Conservation (phyloP, 179 eudicot genomes). For the Patellifolia procumbens region DNA sequence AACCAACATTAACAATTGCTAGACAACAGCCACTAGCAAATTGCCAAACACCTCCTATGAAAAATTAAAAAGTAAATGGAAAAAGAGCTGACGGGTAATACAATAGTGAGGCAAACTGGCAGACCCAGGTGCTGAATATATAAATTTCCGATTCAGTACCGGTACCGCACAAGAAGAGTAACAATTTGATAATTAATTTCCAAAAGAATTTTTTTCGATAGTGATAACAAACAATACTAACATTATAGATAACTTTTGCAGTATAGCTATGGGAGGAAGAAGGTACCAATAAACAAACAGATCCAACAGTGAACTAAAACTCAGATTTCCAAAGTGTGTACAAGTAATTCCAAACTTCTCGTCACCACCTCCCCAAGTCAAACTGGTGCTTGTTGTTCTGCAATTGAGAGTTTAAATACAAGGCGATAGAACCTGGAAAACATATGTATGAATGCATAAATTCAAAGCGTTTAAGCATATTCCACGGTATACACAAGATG, state of each 20-base stretch:
- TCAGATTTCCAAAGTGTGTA: background rate
- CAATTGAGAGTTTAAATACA: background rate
- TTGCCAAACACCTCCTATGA: too few relatives aligned
- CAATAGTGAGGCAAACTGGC: background rate
- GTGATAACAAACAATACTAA: background rate
- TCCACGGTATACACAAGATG: slow-evolving; percentile 4
- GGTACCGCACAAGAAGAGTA: background rate
- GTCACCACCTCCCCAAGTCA: too few relatives aligned
- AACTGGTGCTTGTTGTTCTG: too few relatives aligned
- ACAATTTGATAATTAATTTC: background rate
- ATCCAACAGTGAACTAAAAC: background rate
- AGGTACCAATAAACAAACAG: background rate
- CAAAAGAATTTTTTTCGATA: too few relatives aligned
- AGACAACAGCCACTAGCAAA: too few relatives aligned
- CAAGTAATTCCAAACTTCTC: too few relatives aligned
- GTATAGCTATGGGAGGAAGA: background rate
- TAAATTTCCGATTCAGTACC: background rate
- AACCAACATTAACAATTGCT: too few relatives aligned
- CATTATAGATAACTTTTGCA: background rate
- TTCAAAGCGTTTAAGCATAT: slow-evolving; percentile 13
- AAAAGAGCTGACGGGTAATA: background rate
- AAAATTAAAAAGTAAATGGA: background rate
- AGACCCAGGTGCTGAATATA: background rate
- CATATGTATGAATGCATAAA: background rate
- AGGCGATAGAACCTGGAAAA: background rate